These are phyloP conservation scores for Waltergamsia citrina DNA, from an alignment of 2,329 filamentous ascomycete species.

Conservation along the genomic window DNA sequence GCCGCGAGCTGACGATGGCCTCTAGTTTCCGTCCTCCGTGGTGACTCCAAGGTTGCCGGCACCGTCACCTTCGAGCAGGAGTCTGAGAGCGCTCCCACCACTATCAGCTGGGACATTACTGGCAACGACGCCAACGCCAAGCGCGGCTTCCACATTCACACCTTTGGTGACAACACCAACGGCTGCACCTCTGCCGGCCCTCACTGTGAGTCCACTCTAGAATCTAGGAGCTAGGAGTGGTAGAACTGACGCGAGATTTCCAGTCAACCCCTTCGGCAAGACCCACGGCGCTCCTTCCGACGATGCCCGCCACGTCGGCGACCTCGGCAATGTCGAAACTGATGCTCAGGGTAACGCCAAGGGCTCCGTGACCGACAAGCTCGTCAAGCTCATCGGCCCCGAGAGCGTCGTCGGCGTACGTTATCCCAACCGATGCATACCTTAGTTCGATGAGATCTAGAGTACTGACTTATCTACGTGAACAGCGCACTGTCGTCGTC, in stretches of 20 bases:
- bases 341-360: constrained; percentile 85
- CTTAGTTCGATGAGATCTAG: too few relatives aligned
- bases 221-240: not conserved
- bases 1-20: not conserved
- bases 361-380: constrained; percentile 69
- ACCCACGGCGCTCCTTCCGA: constrained; percentile 82
- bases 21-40: constrained; percentile 88
- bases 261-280: constrained; percentile 94
- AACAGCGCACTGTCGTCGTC: constrained; percentile 83
- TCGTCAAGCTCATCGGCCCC: constrained; percentile 92
- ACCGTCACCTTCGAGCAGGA: constrained; percentile 93
- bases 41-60: constrained; percentile 91
- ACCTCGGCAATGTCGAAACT: constrained; percentile 95
- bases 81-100: constrained; percentile 72
- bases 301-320: constrained; percentile 85
- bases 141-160: constrained; percentile 98
- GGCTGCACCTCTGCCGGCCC: constrained; percentile 97
- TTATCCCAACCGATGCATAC: constrained; percentile 5
- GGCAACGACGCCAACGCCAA: constrained; percentile 91
- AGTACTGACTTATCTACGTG: not conserved
- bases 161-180: constrained; percentile 99
- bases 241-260: not conserved
- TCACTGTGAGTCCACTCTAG: constrained; percentile 62
- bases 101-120: constrained; percentile 82
- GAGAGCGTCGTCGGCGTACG: constrained; percentile 88